Percentiles rank a stretch among this genome's conserved stretches.
These are phyloP conservation scores for Hypseocharis bilobata DNA, from an alignment of 441 rosid species.

Conservation along the genomic window DNA sequence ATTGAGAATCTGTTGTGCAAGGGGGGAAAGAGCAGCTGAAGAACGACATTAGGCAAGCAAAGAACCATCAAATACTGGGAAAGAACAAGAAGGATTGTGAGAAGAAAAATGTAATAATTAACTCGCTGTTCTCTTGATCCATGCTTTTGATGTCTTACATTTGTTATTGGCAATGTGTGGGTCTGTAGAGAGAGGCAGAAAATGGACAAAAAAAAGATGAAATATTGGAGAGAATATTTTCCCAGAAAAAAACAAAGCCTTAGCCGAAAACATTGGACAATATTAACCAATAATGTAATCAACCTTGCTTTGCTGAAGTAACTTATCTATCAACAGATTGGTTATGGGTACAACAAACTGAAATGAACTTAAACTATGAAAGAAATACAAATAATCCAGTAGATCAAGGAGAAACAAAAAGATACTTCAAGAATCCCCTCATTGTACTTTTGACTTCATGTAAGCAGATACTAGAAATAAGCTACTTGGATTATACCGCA, in stretches of 20 bases:
- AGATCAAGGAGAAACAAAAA: constrained; percentile 4
- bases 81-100: neutral
- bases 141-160: neutral
- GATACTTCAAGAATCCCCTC: neutral
- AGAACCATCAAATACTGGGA: neutral
- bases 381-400: neutral
- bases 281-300: neutral
- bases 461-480: constrained; percentile 7
- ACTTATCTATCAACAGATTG: neutral
- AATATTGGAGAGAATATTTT: neutral
- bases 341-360: too few relatives aligned
- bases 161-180: neutral
- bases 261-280: neutral
- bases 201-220: too few relatives aligned
- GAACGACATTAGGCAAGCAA: neutral
- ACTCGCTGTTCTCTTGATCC: neutral
- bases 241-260: neutral
- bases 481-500: constrained; percentile 10
- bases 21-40: too few relatives aligned
- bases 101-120: neutral
- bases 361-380: neutral
- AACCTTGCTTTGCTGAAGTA: neutral
- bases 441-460: constrained; percentile 6
- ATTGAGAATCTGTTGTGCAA: neutral
- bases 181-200: neutral